Evolutionary conservation across 352 stramenopile species (phyloP).

Genomic region (Pythium utonaiense): DNA sequence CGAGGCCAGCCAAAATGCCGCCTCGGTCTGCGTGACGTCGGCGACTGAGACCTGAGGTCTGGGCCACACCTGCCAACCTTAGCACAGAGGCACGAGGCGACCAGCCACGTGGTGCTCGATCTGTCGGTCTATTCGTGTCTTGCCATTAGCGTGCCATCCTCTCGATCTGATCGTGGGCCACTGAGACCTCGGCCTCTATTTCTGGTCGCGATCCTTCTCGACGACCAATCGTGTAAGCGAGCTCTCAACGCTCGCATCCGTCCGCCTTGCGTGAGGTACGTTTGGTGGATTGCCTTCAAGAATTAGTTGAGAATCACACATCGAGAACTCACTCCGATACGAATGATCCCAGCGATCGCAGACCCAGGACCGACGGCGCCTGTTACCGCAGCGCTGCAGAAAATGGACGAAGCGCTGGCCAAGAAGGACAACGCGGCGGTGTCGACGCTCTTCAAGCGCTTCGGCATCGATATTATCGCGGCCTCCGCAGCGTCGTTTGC

Average conservation of each 20-base stretch:
- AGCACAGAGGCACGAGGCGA: too few species aligned
- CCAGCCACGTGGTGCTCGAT: too few species aligned
- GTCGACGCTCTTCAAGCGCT: slow-evolving; percentile 18
- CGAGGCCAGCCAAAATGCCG: not conserved
- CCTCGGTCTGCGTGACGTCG: not conserved
- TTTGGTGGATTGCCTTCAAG: not conserved
- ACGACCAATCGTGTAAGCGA: not conserved
- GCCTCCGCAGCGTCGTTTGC: slow-evolving; percentile 30
- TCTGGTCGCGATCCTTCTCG: not conserved
- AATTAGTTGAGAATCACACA: not conserved
- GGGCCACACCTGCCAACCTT: not conserved
- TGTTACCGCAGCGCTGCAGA: slow-evolving; percentile 15
- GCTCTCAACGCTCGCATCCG: not conserved
- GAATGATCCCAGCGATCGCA: slow-evolving; percentile 22
- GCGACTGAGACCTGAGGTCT: not conserved
- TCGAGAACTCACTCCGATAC: not conserved
- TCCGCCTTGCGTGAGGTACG: not conserved
- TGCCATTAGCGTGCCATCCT: not conserved
- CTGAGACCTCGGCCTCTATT: not conserved
- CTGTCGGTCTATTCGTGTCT: not conserved
- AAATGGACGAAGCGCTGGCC: slow-evolving; percentile 23
- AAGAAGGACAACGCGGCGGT: slow-evolving; percentile 11
- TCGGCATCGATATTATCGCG: slow-evolving; percentile 26
- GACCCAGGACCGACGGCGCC: slow-evolving; percentile 13
- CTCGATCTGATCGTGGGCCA: not conserved